These are phyloP conservation scores for Fusarium sp. DNA, from an alignment of 2,329 filamentous ascomycete genomes.

Conservation along the genomic window DNA sequence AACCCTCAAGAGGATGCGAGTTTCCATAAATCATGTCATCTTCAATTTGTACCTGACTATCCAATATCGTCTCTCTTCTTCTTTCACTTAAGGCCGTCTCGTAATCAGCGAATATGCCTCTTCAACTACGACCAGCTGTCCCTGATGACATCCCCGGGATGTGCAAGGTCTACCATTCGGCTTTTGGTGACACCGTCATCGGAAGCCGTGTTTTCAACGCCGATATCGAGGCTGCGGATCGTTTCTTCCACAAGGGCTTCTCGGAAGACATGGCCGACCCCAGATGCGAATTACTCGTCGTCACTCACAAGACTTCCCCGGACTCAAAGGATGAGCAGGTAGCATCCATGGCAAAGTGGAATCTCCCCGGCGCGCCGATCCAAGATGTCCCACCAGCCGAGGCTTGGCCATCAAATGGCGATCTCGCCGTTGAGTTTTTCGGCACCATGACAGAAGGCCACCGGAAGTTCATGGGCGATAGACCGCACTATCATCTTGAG, in stretches of 20 bases:
- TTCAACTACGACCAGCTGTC: conserved; percentile 55
- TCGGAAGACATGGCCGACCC: conserved; percentile 57
- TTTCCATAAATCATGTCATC: conserved; percentile 1
- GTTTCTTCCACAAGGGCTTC: conserved; percentile 54
- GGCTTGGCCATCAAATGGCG: conserved; percentile 57
- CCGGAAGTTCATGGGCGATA: conserved; percentile 54
- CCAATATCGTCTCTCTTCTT: neutral
- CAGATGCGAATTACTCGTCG: conserved; percentile 55
- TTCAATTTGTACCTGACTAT: neutral
- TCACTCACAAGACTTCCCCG: conserved; percentile 50
- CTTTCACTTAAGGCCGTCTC: neutral
- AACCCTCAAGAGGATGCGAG: neutral
- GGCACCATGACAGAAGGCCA: conserved; percentile 53
- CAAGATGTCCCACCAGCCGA: conserved; percentile 46
- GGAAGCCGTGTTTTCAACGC: conserved; percentile 55
- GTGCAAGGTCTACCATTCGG: conserved; percentile 59
- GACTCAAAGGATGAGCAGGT: conserved; percentile 44
- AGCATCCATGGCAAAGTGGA: conserved; percentile 64
- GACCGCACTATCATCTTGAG: conserved; percentile 64
- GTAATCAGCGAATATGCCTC: conserved; percentile 34
- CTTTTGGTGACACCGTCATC: conserved; percentile 58
- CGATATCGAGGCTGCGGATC: conserved; percentile 37
- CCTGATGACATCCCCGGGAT: conserved; percentile 57
- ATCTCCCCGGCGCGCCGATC: conserved; percentile 47
- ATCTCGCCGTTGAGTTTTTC: conserved; percentile 59